Base-by-base conservation (phyloP, 805 yeast species). In the Myxozyma lipomycoides region DNA sequence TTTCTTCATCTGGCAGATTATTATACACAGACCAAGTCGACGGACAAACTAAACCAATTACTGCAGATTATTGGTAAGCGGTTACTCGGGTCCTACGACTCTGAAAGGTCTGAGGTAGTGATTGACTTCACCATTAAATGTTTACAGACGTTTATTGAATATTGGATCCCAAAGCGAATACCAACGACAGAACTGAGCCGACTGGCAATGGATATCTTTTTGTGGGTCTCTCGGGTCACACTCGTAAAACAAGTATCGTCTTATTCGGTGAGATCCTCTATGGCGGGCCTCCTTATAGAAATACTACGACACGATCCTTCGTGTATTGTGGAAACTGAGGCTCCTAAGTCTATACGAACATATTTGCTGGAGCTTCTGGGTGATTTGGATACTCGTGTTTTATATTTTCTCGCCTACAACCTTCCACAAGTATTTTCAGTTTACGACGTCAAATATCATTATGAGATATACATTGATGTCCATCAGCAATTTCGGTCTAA, bases 91-190 rank as follows among this genome's bases (percentile, higher is more conserved):
- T 24, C 39, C 10, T 49, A 55, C 36, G 51, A 52, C 18, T 55
- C 41, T 26, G 59, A 55, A 39, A 42, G 59, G 18, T 45, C 57
- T 4, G 59, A 55, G 34, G 28, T 48, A 10, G 24, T 48, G 6
- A 32, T 45, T 15, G 35, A 36, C 19, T 23, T 41, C n/a, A 30
- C 43, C 26, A 35, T 51, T 24, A 19, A 40, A 6, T 23, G 34
- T 12, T 30, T 52, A 6, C 19, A 19, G 2, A 15, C 18, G 2
- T 4, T 35, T 7, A 21, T 30, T 12, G 25, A 15, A 6, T 15
- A 36, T 18, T 50, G 56, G 56, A 24, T 38, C 10, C 32, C 25
- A 30, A 38, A 24, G 19, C 21, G 12, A 7, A 22, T 21, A 18
- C 12, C 4, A 10, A 34, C 41, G 5, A 10, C 28, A 12, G 35